Percentiles rank a stretch among this genome's conserved stretches.
Evolutionary conservation across 108 stramenopile genomes (phyloP).

Genomic region (Nitzschia sp.): DNA sequence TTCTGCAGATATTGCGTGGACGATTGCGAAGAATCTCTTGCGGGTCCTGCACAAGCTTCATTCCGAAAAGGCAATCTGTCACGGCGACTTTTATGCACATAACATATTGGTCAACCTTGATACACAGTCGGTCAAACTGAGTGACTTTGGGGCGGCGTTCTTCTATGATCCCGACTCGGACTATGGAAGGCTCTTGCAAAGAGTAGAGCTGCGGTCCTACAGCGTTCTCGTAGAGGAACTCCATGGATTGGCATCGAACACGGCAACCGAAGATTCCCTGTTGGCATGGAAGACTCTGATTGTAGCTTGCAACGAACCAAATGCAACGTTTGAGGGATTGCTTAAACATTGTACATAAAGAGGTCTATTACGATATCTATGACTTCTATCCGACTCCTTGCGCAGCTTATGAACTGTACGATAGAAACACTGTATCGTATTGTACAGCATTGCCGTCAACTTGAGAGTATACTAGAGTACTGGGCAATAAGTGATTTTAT

Average conservation of each 20-base stretch:
- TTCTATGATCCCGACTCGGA: constrained; percentile 33
- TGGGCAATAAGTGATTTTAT: no score
- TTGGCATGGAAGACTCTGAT: constrained; percentile 3
- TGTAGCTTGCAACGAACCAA: background rate
- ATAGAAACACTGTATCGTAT: no score
- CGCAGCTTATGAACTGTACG: no score
- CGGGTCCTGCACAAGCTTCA: constrained; percentile 45
- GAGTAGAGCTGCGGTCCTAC: constrained; percentile 52
- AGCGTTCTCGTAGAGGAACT: constrained; percentile 41
- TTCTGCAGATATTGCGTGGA: constrained; percentile 18
- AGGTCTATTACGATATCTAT: no score
- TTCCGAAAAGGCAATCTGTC: constrained; percentile 44
- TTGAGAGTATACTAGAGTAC: no score
- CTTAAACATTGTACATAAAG: background rate
- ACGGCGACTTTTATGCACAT: constrained; percentile 76
- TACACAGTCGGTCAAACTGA: constrained; percentile 38
- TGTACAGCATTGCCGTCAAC: no score
- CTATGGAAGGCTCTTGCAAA: constrained; percentile 42
- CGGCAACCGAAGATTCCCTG: background rate
- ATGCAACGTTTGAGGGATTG: constrained; percentile 7
- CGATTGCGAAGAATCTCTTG: constrained; percentile 31
- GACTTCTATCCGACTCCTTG: no score
- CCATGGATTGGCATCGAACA: background rate
- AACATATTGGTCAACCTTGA: constrained; percentile 55
- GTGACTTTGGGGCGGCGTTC: constrained; percentile 74